Conservation (phyloP, 2,329 filamentous ascomycete genomes). For the Catunica adiposa region DNA sequence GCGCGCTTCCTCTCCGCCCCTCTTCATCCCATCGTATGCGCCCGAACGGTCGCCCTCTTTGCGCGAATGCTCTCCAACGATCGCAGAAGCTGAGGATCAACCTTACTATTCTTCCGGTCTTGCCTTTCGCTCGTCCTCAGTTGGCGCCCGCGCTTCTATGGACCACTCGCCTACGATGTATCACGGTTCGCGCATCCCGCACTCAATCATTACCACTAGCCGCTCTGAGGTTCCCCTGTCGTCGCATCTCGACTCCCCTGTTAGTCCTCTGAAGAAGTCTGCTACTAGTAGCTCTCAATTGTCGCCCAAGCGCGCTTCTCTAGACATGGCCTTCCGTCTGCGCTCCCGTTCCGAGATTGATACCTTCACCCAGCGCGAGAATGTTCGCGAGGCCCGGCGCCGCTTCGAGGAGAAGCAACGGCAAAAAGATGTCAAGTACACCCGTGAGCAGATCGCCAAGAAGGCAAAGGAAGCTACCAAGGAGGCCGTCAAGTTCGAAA, state of each 20-base stretch:
- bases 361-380: conserved; percentile 35
- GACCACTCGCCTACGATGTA: conserved; percentile 17
- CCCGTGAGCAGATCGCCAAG: conserved; percentile 39
- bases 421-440: conserved; percentile 45
- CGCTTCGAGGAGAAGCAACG: conserved; percentile 47
- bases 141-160: conserved; percentile 7
- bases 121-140: conserved; percentile 8
- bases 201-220: conserved; percentile 25
- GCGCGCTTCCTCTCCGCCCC: conserved; percentile 36
- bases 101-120: conserved; percentile 14
- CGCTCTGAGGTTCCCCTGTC: conserved; percentile 30
- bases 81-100: conserved; percentile 36
- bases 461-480: conserved; percentile 42
- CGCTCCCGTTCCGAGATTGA: conserved; percentile 45
- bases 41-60: conserved; percentile 18
- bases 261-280: conserved; percentile 22
- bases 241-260: conserved; percentile 16
- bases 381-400: conserved; percentile 43
- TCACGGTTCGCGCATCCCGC: conserved; percentile 22
- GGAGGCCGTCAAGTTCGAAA: conserved; percentile 36
- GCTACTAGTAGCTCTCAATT: conserved; percentile 24
- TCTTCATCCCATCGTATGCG: conserved; percentile 20
- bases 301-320: conserved; percentile 40
- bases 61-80: conserved; percentile 39
- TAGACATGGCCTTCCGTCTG: conserved; percentile 42